Base-by-base conservation (phyloP, 768 basidiomycete genomes). In the Lyophyllum decastes region DNA sequence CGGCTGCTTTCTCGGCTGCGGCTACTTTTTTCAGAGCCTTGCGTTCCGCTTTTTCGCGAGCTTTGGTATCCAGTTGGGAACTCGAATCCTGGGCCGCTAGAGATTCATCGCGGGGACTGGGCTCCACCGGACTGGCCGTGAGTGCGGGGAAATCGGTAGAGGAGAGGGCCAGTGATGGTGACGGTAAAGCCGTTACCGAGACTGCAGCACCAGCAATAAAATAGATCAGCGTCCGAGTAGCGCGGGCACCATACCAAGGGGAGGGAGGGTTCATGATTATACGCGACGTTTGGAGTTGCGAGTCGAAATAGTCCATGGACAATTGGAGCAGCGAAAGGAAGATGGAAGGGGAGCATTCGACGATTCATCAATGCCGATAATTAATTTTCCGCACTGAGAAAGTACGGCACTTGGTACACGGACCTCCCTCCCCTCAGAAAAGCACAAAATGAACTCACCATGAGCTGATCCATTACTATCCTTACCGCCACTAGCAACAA, bases 371-470 rank as follows among this genome's bases (percentile, higher is more conserved):
- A 78, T 81, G 82, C 71, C 82, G 86, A 82, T 85, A 79, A 75
- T 83, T 84, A 77, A 84, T 77, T 83, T 86, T 88, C 86, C 88
- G 88, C 86, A 89, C 89, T 91, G 88, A 78, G 77, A 89, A 90
- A 88, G 89, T 79, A 89, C 86, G 87, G 88, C 74, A 77, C 88
- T 91, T 82, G 90, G 89, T 90, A 92, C 87, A 82, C 82, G 85
- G 86, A 80, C 87, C 88, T 83, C 88, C 89, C 87, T 88, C 89
- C 88, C 88, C 87, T 83, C 71, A 74, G 73, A 73, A 70, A 76
- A 74, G 70, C 72, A 64, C 58, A 68, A 78, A 76, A 76, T 70
- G 64, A 65, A 86, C 90, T 91, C 87, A 91, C 90, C 85, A 76
- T 87, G 76, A 61, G 73, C 68, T 48, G 79, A 77, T 58, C 73